Evolutionary conservation across 2,329 filamentous ascomycete species (phyloP), one percentile per base, ranked within the genome.

Genomic region (Fusarium fujikuroi): DNA sequence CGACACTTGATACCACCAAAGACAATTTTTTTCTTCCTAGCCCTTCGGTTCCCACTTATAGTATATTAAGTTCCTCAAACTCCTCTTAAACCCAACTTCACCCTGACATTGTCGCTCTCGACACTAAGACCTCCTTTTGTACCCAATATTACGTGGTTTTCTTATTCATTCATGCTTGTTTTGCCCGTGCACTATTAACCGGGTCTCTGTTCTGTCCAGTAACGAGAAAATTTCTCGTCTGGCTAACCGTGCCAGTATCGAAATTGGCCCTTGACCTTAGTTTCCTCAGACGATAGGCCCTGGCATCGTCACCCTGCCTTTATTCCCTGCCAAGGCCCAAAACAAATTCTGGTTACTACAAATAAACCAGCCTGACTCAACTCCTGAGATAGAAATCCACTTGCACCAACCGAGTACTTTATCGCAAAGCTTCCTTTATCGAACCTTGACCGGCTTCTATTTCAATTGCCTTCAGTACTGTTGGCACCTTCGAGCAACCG

Each of bases 1-100:
- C 67, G 59, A 76, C 64, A 73, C 63, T 72, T 62, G 63, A 76
- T 64, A 76, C 73, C 73, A 75, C 74, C 73, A 72, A 65, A 66
- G 54, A 64, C 62, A 71, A 65, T 72, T 77, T 76, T 77, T 77
- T 66, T 34, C 25, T 42, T 30, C 50, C 50, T 74, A 75, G 67
- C 75, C 75, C 71, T 73, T 77, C 61, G 36, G 50, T 54, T 54
- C 50, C 65, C 71, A 70, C 71, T 72, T 74, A 42, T 56, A 39
- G 32, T 54, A 60, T 63, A 50, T 69, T 59, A 69, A 69, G 59
- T 40, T 69, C 46, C 59, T 63, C 60, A 66, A 69, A 69, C 71
- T 74, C 71, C 67, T 74, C 71, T 71, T 76, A 56, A 66, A 67
- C 67, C 64, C 23, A 69, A 76, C 69, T 64, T 50, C 60, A 58